Percentiles rank a stretch among this genome's conserved stretches.
Conservation (phyloP, 441 rosid species). For the Erysimum pusillum region DNA sequence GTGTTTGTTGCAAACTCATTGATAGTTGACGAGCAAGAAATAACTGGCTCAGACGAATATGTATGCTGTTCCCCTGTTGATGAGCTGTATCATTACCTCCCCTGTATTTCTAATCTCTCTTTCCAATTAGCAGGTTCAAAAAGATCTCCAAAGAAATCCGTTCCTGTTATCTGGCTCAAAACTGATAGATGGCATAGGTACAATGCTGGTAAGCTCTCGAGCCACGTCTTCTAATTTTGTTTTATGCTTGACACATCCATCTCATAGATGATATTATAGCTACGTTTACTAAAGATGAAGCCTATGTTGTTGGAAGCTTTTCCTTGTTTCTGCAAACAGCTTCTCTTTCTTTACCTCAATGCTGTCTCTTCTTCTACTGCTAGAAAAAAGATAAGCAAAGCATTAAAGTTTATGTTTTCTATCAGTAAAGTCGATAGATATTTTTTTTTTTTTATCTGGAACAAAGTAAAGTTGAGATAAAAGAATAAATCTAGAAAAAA, state of each 20-base stretch:
- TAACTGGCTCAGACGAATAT: no score
- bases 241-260: conserved; percentile 1
- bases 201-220: conserved; percentile 75
- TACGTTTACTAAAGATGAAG: not conserved
- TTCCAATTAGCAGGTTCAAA: no score
- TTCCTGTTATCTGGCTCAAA: conserved; percentile 94
- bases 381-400: not conserved
- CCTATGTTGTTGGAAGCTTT: not conserved
- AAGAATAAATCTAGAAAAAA: not conserved
- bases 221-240: not conserved
- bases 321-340: not conserved
- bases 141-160: conserved; percentile 66
- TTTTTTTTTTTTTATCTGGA: not conserved
- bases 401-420: not conserved
- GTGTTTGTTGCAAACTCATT: no score
- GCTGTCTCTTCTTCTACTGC: conserved; percentile 1
- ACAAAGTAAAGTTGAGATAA: not conserved
- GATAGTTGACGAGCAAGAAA: no score
- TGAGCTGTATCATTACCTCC: no score
- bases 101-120: no score
- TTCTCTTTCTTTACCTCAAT: conserved; percentile 4
- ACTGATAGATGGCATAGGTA: conserved; percentile 91
- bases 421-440: not conserved
- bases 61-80: no score
- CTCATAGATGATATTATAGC: not conserved